These are phyloP conservation scores for Opeltia flavorubescens DNA, from an alignment of 495 filamentous ascomycete genomes.

Conservation along the genomic window DNA sequence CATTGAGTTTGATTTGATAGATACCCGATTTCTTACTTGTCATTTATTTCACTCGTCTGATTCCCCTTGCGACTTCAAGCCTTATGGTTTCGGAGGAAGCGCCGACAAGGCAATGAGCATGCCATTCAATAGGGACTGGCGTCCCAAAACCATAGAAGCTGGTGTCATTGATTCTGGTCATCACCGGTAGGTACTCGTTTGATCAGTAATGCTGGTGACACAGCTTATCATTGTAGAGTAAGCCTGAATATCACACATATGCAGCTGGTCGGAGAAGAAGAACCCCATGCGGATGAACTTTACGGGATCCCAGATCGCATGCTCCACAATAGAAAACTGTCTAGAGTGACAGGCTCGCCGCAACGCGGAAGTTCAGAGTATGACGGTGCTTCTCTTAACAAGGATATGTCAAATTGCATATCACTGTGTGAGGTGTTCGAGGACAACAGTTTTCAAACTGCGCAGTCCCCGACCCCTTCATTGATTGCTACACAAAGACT, in stretches of 20 bases:
- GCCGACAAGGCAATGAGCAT: neutral
- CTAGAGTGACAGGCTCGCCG: neutral
- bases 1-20: conserved; percentile 10
- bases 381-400: no score
- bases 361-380: neutral
- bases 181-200: neutral
- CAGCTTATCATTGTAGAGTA: neutral
- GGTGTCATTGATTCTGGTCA: neutral
- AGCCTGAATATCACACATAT: neutral
- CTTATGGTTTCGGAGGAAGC: neutral
- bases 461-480: no score
- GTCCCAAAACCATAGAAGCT: neutral
- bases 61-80: conserved; percentile 2
- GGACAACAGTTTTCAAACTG: neutral
- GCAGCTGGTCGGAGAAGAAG: neutral
- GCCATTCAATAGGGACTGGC: neutral
- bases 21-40: conserved; percentile 25
- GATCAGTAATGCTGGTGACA: no score
- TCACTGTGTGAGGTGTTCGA: no score
- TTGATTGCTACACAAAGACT: conserved; percentile 15
- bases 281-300: neutral
- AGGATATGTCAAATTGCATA: no score
- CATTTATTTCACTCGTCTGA: conserved; percentile 33
- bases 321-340: neutral
- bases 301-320: neutral